Evolutionary conservation across 768 basidiomycete genomes (phyloP).

Genomic region (Amanita thiersii): DNA sequence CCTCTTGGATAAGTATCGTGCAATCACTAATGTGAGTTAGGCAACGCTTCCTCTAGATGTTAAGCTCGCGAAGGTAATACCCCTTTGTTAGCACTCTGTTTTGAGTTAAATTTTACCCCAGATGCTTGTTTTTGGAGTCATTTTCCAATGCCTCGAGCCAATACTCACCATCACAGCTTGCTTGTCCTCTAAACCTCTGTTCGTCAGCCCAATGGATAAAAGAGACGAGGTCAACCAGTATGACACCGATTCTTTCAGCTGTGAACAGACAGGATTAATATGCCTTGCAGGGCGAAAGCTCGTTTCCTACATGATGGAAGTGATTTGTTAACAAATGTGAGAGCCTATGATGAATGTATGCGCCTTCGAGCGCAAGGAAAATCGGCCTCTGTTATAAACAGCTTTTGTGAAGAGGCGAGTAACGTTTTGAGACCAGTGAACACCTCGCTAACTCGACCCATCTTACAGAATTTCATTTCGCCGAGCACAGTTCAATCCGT

Average conservation of each 20-base stretch:
- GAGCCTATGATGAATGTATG: constrained; percentile 63
- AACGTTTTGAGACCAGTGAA: too few relatives aligned
- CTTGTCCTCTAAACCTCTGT: constrained; percentile 84
- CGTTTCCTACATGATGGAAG: constrained; percentile 67
- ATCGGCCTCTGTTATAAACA: constrained; percentile 32
- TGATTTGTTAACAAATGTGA: constrained; percentile 77
- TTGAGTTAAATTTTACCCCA: too few relatives aligned
- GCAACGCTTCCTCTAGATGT: constrained; percentile 84
- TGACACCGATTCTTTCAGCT: constrained; percentile 12
- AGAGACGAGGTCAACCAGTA: constrained; percentile 74
- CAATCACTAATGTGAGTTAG: constrained; percentile 28
- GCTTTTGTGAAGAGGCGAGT: constrained; percentile 67
- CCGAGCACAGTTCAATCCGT: constrained; percentile 67
- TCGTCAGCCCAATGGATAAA: constrained; percentile 74
- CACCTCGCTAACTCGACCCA: neutral
- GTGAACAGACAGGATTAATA: neutral
- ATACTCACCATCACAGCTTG: constrained; percentile 75
- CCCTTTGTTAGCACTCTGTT: neutral
- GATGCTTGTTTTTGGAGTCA: constrained; percentile 83
- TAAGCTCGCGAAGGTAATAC: constrained; percentile 69
- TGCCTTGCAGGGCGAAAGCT: constrained; percentile 50
- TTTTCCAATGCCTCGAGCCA: constrained; percentile 80
- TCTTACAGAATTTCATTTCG: constrained; percentile 75
- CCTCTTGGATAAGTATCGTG: neutral
- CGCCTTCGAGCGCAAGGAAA: constrained; percentile 43